Conservation (phyloP, 306 rosid species). For the Begonia loranthoides region DNA sequence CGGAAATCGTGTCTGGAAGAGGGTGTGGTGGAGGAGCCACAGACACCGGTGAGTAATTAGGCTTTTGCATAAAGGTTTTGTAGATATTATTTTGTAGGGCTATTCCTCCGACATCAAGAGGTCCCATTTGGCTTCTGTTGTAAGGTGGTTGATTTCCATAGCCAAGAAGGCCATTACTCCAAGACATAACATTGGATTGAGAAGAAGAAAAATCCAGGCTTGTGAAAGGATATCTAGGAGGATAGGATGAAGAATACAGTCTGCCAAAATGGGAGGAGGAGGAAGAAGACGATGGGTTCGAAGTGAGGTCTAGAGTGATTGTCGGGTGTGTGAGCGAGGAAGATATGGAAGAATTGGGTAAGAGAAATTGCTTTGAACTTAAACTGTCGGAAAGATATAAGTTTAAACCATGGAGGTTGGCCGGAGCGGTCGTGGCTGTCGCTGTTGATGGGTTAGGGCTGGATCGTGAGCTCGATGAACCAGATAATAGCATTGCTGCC, state of each 20-base stretch:
- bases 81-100: constrained; percentile 20
- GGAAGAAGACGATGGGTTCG: constrained; percentile 36
- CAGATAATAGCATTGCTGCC: constrained; percentile 73
- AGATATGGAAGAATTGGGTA: constrained; percentile 45
- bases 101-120: constrained; percentile 28
- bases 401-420: constrained; percentile 42
- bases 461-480: constrained; percentile 36
- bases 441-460: constrained; percentile 11
- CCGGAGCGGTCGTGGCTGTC: constrained; percentile 5
- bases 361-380: constrained; percentile 41
- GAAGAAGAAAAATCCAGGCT: constrained; percentile 46
- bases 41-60: constrained; percentile 3
- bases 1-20: constrained; percentile 46
- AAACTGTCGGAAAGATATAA: constrained; percentile 36
- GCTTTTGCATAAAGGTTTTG: constrained; percentile 36
- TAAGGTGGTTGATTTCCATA: constrained; percentile 11
- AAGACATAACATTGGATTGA: constrained; percentile 26
- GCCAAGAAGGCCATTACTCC: constrained; percentile 44
- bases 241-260: constrained; percentile 21
- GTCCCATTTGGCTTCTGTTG: constrained; percentile 23
- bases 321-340: constrained; percentile 44
- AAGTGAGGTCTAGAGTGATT: constrained; percentile 82
- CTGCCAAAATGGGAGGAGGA: constrained; percentile 28
- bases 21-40: constrained; percentile 8
- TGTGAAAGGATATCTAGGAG: constrained; percentile 34